A percentile compares a stretch with the other conserved stretches of the same genome.
phyloP scores from a whole-genome alignment of 768 basidiomycete species.

The Suillus fuscotomentosus region DNA sequence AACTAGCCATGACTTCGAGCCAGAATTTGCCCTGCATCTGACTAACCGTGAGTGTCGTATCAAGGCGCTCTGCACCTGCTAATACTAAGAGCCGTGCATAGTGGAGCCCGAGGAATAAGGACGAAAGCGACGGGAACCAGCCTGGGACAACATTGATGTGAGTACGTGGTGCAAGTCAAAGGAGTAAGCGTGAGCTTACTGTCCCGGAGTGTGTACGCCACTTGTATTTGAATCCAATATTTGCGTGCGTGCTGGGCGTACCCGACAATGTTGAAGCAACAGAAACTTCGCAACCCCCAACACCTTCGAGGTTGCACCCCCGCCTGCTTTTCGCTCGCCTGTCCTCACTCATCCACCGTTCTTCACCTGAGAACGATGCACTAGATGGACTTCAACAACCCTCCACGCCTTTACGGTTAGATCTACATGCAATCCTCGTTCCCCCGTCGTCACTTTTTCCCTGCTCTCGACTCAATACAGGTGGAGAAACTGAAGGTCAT shows the following conservation, averaged over 20 bases:
- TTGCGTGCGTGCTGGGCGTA: slow-evolving; percentile 25
- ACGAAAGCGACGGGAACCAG: slow-evolving; percentile 87
- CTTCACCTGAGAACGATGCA: too few species aligned
- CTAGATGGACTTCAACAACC: too few species aligned
- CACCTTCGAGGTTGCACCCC: too few species aligned
- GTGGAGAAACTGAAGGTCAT: too few species aligned
- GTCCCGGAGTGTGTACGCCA: slow-evolving; percentile 88
- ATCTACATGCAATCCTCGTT: too few species aligned
- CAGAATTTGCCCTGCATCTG: slow-evolving; percentile 98
- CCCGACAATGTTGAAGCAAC: too few species aligned
- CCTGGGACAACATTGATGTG: slow-evolving; percentile 41
- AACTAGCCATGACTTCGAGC: slow-evolving; percentile 66
- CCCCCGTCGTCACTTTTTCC: too few species aligned
- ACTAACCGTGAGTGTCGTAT: slow-evolving; percentile 92
- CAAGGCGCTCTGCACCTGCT: slow-evolving; percentile 90
- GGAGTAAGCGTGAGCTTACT: slow-evolving; percentile 43
- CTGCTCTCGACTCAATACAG: too few species aligned
- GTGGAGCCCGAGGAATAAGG: slow-evolving; percentile 71
- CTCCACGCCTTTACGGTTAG: too few species aligned
- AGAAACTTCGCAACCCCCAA: too few species aligned
- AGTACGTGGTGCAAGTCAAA: slow-evolving; percentile 36
- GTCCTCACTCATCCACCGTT: too few species aligned
- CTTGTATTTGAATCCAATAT: slow-evolving; percentile 36
- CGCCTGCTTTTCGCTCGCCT: too few species aligned
- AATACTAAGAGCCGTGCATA: slow-evolving; percentile 86